Evolutionary conservation across 345 rosid genomes (phyloP).

Genomic region (Acer negundo): DNA sequence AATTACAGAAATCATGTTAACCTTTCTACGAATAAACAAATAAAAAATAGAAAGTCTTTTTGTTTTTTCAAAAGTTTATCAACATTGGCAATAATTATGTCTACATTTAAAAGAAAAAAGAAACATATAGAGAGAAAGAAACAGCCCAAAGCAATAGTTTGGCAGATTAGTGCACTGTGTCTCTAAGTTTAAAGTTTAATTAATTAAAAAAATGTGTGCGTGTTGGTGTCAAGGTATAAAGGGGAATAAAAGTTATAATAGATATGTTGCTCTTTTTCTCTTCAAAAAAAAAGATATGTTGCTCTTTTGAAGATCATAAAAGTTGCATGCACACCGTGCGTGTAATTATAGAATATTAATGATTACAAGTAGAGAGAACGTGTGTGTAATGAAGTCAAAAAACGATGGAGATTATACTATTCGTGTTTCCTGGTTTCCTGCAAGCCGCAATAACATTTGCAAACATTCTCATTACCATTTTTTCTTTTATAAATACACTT

Average conservation of each 20-base stretch:
- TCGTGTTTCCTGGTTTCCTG: conserved; percentile 40
- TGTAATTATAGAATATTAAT: neutral
- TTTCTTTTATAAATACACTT: conserved; percentile 1
- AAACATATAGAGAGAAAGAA: neutral
- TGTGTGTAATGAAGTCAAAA: conserved; percentile 9
- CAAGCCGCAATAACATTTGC: conserved; percentile 34
- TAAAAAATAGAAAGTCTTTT: too few relatives aligned
- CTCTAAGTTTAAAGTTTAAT: neutral
- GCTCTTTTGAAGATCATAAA: neutral
- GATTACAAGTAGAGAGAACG: neutral
- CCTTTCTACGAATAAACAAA: neutral
- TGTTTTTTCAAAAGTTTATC: too few relatives aligned
- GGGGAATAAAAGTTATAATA: neutral
- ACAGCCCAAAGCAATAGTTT: neutral
- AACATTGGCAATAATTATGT: neutral
- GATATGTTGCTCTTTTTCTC: neutral
- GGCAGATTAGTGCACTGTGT: neutral
- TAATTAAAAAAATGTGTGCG: neutral
- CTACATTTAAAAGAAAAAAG: neutral
- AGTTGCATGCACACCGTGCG: conserved; percentile 7
- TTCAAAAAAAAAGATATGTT: neutral
- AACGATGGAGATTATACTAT: conserved; percentile 11
- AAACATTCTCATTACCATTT: conserved; percentile 16
- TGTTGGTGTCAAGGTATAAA: neutral
- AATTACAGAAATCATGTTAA: neutral